Evolutionary conservation across 2,329 filamentous ascomycete species (phyloP), one percentile per base, ranked within the genome.

Genomic region (Ascomycota sp.): DNA sequence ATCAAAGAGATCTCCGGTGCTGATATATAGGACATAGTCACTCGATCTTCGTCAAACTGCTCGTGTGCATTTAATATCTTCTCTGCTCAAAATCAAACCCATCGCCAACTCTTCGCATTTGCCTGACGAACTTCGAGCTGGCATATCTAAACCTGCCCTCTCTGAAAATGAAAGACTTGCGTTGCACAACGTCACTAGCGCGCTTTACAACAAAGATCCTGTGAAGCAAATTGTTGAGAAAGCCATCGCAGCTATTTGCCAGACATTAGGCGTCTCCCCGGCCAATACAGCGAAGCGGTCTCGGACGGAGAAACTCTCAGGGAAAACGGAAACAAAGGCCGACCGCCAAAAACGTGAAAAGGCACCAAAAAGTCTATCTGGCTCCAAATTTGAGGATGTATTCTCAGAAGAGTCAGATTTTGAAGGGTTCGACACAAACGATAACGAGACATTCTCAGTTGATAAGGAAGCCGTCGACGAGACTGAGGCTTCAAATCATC

Each of bases 171-270:
- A 69, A 39, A 53, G 50, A 30, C 38, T 45, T 1, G 56, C 61
- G 3, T 47, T 69, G 19, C 66, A 71, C 40, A 70, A 70, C 42
- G 65, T 72, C 30, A 70, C 67, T 19, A 71, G 66, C 34, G 57
- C 56, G 7, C 48, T 72, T 3, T 69, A 61, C 43, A 69, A 64
- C 34, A 52, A 57, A 30, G 55, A 55, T 5, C 52, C 59, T 20
- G 64, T 69, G 31, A 60, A 57, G 37, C 52, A 59, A 29, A 55
- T 56, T 3, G 47, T 65, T 8, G 55, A 61, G 19, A 54, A 57
- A 40, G 65, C 63, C 1, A 38, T 69, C 10, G 48, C 51, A 32
- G 56, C 50, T 20, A 55, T 67, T 3, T 70, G 65, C 42, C 45
- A 52, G 27, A 47, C 52, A 3, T 47, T 72, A 11, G 51, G 58